Percentiles rank a stretch among this genome's conserved stretches.
These are phyloP conservation scores for Yamadazyma kitorensis DNA, from an alignment of 805 yeast species.

Conservation along the genomic window DNA sequence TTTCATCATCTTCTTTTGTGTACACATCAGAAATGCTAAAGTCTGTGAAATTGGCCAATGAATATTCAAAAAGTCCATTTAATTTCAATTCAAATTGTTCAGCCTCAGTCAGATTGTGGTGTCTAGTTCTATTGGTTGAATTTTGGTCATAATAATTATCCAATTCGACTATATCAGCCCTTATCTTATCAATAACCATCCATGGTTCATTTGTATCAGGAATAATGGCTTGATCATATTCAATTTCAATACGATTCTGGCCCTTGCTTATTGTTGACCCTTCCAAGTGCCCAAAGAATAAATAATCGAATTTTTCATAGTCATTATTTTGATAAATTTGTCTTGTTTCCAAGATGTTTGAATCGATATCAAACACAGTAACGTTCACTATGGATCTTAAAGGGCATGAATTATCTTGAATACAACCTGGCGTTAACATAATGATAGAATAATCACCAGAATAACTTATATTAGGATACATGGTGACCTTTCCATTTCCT, in stretches of 20 bases:
- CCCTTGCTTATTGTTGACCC: constrained; percentile 30
- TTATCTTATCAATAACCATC: constrained; percentile 71
- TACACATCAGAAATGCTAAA: constrained; percentile 29
- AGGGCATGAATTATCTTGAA: constrained; percentile 60
- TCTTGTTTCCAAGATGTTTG: constrained; percentile 38
- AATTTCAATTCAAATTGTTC: constrained; percentile 36
- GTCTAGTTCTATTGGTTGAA: constrained; percentile 25
- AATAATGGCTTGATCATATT: constrained; percentile 22
- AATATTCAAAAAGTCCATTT: constrained; percentile 83
- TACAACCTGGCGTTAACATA: constrained; percentile 87
- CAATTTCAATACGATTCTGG: constrained; percentile 27
- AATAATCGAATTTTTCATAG: constrained; percentile 72
- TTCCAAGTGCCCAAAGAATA: constrained; percentile 68
- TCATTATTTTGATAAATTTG: constrained; percentile 77
- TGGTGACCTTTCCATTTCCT: constrained; percentile 41
- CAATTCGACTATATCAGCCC: constrained; percentile 46
- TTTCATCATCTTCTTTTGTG: constrained; percentile 15
- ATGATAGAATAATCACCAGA: constrained; percentile 74
- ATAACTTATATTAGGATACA: constrained; percentile 65
- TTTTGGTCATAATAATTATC: constrained; percentile 35
- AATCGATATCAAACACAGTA: constrained; percentile 53
- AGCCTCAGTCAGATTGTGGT: constrained; percentile 7
- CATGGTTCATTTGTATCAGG: constrained; percentile 28
- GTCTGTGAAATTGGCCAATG: constrained; percentile 57
- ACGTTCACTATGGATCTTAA: constrained; percentile 78